Percentiles rank a stretch among this genome's conserved stretches.
These are phyloP conservation scores for Didymella pinodella DNA, from an alignment of 2,329 filamentous ascomycete genomes.

Conservation along the genomic window DNA sequence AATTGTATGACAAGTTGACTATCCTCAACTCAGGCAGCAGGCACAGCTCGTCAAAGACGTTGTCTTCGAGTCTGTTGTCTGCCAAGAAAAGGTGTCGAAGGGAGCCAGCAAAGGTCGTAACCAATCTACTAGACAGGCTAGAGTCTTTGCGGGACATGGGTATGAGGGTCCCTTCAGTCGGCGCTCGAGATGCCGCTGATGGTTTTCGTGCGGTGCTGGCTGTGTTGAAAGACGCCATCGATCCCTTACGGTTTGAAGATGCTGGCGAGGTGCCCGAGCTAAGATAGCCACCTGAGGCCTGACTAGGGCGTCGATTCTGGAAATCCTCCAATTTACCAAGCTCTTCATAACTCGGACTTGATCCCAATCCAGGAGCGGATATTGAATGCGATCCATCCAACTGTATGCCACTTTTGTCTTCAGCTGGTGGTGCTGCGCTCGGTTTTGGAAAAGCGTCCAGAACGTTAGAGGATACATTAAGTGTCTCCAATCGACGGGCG, in stretches of 20 bases:
- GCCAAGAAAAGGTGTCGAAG: constrained; percentile 86
- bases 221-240: constrained; percentile 79
- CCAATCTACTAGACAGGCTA: constrained; percentile 77
- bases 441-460: constrained; percentile 91
- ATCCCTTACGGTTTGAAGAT: constrained; percentile 74
- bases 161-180: constrained; percentile 65
- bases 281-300: constrained; percentile 78
- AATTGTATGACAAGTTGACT: constrained; percentile 94
- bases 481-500: constrained; percentile 84
- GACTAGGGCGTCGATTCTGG: constrained; percentile 77
- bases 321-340: constrained; percentile 71
- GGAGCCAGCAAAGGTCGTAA: constrained; percentile 87
- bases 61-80: constrained; percentile 92
- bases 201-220: constrained; percentile 68
- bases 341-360: constrained; percentile 80
- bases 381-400: constrained; percentile 54
- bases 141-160: constrained; percentile 83
- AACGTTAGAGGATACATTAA: constrained; percentile 96
- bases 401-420: constrained; percentile 44
- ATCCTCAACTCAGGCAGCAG: constrained; percentile 83
- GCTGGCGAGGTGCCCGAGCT: constrained; percentile 78
- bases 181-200: constrained; percentile 76
- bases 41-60: constrained; percentile 91
- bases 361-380: constrained; percentile 52
- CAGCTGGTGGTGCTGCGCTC: constrained; percentile 69